phyloP scores from a whole-genome alignment of 106 monocot species.

The Dendrobium catenatum region DNA sequence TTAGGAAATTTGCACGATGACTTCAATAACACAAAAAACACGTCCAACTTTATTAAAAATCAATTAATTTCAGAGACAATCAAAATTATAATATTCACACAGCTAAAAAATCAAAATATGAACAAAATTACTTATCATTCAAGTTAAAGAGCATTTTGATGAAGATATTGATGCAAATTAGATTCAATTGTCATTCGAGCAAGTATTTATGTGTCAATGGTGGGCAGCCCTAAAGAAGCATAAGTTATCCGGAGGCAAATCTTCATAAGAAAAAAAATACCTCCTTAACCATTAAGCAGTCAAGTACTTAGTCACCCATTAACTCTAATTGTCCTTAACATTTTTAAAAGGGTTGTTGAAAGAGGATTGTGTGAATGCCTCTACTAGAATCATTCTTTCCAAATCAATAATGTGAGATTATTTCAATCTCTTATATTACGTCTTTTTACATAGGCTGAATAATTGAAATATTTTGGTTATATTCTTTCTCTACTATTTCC shows the following conservation, averaged over 20 bases:
- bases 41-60: too few species aligned
- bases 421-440: conserved; percentile 12
- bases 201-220: conserved; percentile 59
- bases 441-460: not conserved
- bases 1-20: too few species aligned
- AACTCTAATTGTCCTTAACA: conserved; percentile 35
- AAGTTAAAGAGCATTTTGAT: conserved; percentile 33
- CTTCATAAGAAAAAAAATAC: conserved; percentile 19
- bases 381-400: conserved; percentile 20
- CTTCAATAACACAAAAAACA: too few species aligned
- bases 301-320: conserved; percentile 37
- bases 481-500: not conserved
- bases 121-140: conserved; percentile 20
- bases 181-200: conserved; percentile 31
- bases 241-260: conserved; percentile 28
- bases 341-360: conserved; percentile 9
- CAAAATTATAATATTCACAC: too few species aligned
- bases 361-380: conserved; percentile 48
- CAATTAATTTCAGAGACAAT: too few species aligned
- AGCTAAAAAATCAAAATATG: too few species aligned
- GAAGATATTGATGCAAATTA: conserved; percentile 29
- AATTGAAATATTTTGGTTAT: not conserved
- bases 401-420: conserved; percentile 30
- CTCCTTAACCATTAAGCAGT: conserved; percentile 15
- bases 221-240: conserved; percentile 44